Evolutionary conservation across 345 rosid genomes (phyloP).

Genomic region (Lagerstroemia speciosa): DNA sequence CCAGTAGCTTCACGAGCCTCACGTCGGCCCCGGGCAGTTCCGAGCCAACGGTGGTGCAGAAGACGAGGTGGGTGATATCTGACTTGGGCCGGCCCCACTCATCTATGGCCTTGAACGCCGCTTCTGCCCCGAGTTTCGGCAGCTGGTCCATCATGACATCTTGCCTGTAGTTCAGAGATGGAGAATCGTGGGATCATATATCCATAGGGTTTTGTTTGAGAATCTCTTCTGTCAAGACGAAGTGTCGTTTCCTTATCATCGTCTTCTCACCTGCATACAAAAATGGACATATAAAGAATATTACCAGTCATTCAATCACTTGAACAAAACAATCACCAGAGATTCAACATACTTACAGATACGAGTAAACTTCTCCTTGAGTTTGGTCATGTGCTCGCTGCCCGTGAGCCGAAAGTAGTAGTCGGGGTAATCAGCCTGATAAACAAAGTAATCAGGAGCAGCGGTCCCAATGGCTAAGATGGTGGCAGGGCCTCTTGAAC

Average conservation of each 20-base stretch:
- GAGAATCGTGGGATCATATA: conserved; percentile 55
- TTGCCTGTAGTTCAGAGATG: conserved; percentile 58
- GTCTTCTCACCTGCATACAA: conserved; percentile 82
- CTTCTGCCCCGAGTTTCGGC: conserved; percentile 69
- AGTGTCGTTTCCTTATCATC: conserved; percentile 46
- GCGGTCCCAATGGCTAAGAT: conserved; percentile 52
- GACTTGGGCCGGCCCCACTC: too few relatives aligned
- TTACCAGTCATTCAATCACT: too few relatives aligned
- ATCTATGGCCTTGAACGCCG: conserved; percentile 63
- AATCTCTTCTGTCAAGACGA: conserved; percentile 57
- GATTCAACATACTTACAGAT: too few relatives aligned
- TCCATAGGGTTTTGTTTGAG: conserved; percentile 45
- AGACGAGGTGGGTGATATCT: conserved; percentile 67
- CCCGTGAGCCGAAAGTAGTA: too few relatives aligned
- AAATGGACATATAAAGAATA: too few relatives aligned
- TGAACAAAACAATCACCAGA: too few relatives aligned
- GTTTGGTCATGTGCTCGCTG: too few relatives aligned
- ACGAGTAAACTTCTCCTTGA: conserved; percentile 53
- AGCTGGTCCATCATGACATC: conserved; percentile 70
- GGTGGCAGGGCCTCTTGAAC: conserved; percentile 48
- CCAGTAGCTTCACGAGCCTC: conserved; percentile 72
- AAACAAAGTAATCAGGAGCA: conserved; percentile 35
- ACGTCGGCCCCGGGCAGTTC: conserved; percentile 94
- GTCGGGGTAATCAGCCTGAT: conserved; percentile 47
- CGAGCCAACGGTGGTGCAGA: conserved; percentile 74